These are phyloP conservation scores for Beauveria medogensis DNA, from an alignment of 2,329 filamentous ascomycete species.

Conservation along the genomic window DNA sequence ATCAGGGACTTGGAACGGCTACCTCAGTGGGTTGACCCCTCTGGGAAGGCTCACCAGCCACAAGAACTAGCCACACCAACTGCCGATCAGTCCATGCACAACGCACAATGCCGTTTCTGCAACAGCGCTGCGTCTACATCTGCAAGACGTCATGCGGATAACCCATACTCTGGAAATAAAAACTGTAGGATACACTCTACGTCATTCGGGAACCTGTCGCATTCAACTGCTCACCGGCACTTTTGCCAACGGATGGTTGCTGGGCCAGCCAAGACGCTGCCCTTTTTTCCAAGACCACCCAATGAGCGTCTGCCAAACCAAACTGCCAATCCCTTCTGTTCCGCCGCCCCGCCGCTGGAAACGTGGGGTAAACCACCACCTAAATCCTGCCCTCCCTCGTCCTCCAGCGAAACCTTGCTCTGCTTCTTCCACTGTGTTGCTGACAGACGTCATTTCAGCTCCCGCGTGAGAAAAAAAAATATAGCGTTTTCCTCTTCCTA, in stretches of 20 bases:
- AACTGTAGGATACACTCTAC: too few relatives aligned
- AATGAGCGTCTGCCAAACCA: not conserved
- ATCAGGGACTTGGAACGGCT: not conserved
- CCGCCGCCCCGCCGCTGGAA: not conserved
- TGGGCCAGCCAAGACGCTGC: not conserved
- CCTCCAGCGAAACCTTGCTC: too few relatives aligned
- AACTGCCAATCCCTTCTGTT: not conserved
- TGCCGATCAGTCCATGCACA: not conserved
- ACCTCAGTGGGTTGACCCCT: not conserved
- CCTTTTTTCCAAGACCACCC: not conserved
- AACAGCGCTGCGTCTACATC: too few relatives aligned
- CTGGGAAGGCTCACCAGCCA: not conserved
- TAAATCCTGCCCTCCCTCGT: not conserved
- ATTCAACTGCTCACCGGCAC: not conserved
- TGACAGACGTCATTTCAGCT: conserved; percentile 8
- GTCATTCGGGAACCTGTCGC: too few relatives aligned
- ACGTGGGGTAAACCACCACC: conserved; percentile 3
- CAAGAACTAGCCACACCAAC: not conserved
- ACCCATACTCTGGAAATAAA: too few relatives aligned
- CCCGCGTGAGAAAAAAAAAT: not conserved
- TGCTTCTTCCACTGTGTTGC: not conserved
- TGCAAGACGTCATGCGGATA: too few relatives aligned
- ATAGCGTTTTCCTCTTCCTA: too few relatives aligned
- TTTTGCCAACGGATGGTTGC: not conserved
- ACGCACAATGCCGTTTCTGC: too few relatives aligned